A percentile compares a stretch with the other conserved stretches of the same genome.
These are phyloP conservation scores for Metarhizium humberi DNA, from an alignment of 2,329 filamentous ascomycete species.

Conservation along the genomic window DNA sequence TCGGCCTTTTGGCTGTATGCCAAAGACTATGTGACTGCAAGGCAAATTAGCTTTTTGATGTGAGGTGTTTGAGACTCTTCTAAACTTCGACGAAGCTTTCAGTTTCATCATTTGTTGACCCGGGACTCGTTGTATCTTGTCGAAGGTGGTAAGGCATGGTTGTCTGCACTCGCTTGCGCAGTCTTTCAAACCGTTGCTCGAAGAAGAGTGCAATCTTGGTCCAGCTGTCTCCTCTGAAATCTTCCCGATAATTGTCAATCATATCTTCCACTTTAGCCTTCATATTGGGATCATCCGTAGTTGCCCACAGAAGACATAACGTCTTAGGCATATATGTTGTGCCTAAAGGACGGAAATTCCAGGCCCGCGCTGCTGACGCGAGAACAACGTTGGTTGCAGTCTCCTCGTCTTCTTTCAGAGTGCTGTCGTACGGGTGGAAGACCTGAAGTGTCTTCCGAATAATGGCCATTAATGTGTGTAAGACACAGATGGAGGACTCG, in stretches of 20 bases:
- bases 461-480: constrained; percentile 5
- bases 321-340: constrained; percentile 6
- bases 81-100: neutral
- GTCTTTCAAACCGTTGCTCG: constrained; percentile 2
- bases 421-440: constrained; percentile 1
- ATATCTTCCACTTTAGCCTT: constrained; percentile 3
- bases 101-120: constrained; percentile 1
- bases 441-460: constrained; percentile 4
- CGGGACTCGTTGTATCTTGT: constrained; percentile 2
- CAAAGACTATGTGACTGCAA: neutral
- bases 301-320: constrained; percentile 4
- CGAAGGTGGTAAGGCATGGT: neutral
- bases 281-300: neutral
- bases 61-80: neutral
- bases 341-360: constrained; percentile 5
- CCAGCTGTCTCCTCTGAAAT: constrained; percentile 5
- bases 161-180: neutral
- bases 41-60: neutral
- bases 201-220: constrained; percentile 3
- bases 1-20: neutral
- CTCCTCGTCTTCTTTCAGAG: neutral
- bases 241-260: constrained; percentile 4
- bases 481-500: constrained; percentile 5
- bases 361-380: constrained; percentile 3
- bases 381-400: neutral